Evolutionary conservation across 2,329 filamentous ascomycete species (phyloP), one percentile per base, ranked within the genome.

Genomic region (Fusarium ramigenum): DNA sequence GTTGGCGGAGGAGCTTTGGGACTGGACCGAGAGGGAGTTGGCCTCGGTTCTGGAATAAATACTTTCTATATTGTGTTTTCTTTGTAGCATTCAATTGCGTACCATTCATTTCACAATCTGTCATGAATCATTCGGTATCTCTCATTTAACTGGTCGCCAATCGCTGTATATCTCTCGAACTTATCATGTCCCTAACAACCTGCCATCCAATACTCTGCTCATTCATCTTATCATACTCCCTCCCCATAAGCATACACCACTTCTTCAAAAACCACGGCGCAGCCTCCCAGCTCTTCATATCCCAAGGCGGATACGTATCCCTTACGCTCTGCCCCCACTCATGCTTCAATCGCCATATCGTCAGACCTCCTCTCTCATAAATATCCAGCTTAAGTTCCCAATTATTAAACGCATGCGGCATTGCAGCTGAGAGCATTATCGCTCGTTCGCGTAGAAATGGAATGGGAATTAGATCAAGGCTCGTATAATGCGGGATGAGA

Each of bases 211-310:
- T 53, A 16, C 77, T 78, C 32, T 78, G 77, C 16, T 72, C 73
- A 5, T 63, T 44, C 21, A 79, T 42, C 21, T 66, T 53, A 7
- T 74, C 69, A 7, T 72, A 64, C 9, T 78, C 69, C 2, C 58
- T 69, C 12, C 72, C 78, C 14, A 76, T 52, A 23, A 73, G 62
- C 42, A 73, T 47, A 16, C 72, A 70, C 78, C 78, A 79, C 37
- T 79, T 79, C 11, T 67, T 49, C 14, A 79, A 23, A 32, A 79
- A 79, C 78, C 78, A 79, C 4, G 75, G 74, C 4, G 72, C 61
- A n/a, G 77, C 78, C 30, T 79, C 76, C 78, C 78, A 79, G 4
- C 75, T 75, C 43, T 63, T 72, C 72, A 75, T 74, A 4, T 79
- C 76, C 78, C 78, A 79, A 1, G 78, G 78, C 4, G 72, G 74